Conservation (phyloP, 345 rosid genomes). For the Hevea brasiliensis region DNA sequence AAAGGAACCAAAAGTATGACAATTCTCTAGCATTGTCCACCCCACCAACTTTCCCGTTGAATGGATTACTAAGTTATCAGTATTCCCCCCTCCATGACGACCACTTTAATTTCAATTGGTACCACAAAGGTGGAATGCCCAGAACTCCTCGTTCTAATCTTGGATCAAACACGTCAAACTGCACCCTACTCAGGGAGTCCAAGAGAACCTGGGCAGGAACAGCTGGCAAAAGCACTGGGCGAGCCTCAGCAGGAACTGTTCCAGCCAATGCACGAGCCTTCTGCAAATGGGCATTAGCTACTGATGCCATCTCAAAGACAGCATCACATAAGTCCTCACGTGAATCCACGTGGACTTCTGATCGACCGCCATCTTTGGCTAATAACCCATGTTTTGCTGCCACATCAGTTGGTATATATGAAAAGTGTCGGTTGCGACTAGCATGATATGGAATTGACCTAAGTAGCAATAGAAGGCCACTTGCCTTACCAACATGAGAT, state of each 20-base stretch:
- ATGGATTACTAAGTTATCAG: constrained; percentile 20
- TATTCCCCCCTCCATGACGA: constrained; percentile 65
- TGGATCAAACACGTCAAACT: constrained; percentile 84
- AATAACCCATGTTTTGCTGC: constrained; percentile 74
- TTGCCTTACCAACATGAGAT: constrained; percentile 90
- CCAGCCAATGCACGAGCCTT: constrained; percentile 77
- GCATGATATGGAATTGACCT: constrained; percentile 84
- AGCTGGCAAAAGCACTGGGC: constrained; percentile 69
- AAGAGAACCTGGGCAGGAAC: constrained; percentile 75
- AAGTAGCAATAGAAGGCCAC: constrained; percentile 80
- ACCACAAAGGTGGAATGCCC: constrained; percentile 76
- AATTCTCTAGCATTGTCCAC: neutral
- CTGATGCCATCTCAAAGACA: constrained; percentile 84
- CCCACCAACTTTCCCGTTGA: neutral
- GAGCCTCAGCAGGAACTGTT: constrained; percentile 68
- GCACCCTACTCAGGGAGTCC: constrained; percentile 58
- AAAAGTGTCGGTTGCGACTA: constrained; percentile 59
- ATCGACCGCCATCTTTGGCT: constrained; percentile 58
- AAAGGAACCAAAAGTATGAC: neutral
- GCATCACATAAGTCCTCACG: constrained; percentile 62
- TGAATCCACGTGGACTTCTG: constrained; percentile 58
- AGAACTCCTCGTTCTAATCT: constrained; percentile 67
- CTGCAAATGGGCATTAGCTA: constrained; percentile 72
- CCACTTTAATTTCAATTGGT: constrained; percentile 83
- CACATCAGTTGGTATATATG: constrained; percentile 63